Evolutionary conservation across 768 basidiomycete species (phyloP).

Genomic region (Dioszegia aurantiaca): DNA sequence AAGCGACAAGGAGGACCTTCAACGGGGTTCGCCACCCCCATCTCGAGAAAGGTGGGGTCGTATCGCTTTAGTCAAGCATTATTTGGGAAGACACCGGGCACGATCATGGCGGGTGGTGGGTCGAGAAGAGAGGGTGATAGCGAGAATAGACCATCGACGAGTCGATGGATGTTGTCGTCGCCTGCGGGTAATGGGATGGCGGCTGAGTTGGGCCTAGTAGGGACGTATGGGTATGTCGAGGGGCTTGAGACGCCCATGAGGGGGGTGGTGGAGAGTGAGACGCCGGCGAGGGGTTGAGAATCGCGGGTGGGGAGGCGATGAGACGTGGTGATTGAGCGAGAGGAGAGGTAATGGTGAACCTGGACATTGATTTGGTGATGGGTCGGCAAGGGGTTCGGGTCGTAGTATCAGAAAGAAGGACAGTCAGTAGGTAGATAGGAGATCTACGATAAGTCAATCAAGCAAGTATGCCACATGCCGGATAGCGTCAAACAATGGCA

Average conservation of each 20-base stretch:
- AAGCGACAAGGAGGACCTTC: not conserved
- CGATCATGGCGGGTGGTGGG: not conserved
- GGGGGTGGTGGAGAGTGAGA: conserved; percentile 6
- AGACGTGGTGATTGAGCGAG: not conserved
- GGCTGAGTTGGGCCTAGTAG: conserved; percentile 10
- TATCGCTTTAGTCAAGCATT: not conserved
- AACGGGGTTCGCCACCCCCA: not conserved
- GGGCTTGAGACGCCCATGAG: conserved; percentile 14
- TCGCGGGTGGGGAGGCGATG: not conserved
- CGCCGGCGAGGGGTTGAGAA: conserved; percentile 5
- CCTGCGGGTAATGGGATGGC: conserved; percentile 5
- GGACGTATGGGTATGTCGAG: not conserved
- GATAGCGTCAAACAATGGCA: no score
- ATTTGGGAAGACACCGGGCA: conserved; percentile 2
- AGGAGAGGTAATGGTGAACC: not conserved
- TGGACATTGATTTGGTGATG: no score
- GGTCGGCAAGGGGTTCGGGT: no score
- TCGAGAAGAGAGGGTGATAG: not conserved
- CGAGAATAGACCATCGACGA: no score
- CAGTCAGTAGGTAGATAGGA: no score
- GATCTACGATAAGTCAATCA: no score
- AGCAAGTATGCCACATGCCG: no score
- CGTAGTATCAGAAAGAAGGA: no score
- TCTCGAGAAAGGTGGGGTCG: not conserved
- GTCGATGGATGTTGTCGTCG: no score